Conservation (phyloP, 805 yeast species). For the Candida chauliodis region DNA sequence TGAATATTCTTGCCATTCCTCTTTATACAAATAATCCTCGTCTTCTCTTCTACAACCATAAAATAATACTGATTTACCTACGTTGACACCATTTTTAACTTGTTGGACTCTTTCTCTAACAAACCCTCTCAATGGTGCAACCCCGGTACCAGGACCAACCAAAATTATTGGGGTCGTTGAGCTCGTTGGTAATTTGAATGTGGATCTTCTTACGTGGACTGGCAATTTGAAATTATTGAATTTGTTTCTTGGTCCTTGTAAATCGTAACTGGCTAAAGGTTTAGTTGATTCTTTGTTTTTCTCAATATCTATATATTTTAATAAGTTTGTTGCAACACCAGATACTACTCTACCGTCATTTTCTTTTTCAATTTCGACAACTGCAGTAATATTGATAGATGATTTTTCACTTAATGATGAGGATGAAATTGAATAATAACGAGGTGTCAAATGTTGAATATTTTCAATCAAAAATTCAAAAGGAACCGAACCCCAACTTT, state of each 20-base stretch:
- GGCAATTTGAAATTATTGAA: constrained; percentile 64
- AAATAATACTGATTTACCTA: constrained; percentile 76
- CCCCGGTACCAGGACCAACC: constrained; percentile 99
- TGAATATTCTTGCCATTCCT: constrained; percentile 83
- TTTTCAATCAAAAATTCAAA: constrained; percentile 81
- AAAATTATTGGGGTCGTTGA: constrained; percentile 80
- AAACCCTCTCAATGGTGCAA: constrained; percentile 97
- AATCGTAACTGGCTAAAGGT: constrained; percentile 58
- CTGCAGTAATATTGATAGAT: constrained; percentile 81
- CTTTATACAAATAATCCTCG: constrained; percentile 81
- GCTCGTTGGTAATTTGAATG: constrained; percentile 88
- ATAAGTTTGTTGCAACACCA: constrained; percentile 90
- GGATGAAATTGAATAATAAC: constrained; percentile 94
- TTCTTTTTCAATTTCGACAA: constrained; percentile 65
- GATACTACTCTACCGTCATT: constrained; percentile 39
- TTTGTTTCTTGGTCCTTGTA: constrained; percentile 77
- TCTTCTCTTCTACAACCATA: constrained; percentile 80
- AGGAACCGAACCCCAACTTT: constrained; percentile 74
- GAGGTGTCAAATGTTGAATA: constrained; percentile 79
- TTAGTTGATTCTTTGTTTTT: constrained; percentile 47
- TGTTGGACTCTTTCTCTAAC: constrained; percentile 76
- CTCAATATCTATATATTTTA: constrained; percentile 63
- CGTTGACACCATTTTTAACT: constrained; percentile 28
- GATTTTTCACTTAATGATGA: constrained; percentile 76
- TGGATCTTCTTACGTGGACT: constrained; percentile 90